phyloP scores from a whole-genome alignment of 768 basidiomycete species.

The Nevesoporus exiguus region DNA sequence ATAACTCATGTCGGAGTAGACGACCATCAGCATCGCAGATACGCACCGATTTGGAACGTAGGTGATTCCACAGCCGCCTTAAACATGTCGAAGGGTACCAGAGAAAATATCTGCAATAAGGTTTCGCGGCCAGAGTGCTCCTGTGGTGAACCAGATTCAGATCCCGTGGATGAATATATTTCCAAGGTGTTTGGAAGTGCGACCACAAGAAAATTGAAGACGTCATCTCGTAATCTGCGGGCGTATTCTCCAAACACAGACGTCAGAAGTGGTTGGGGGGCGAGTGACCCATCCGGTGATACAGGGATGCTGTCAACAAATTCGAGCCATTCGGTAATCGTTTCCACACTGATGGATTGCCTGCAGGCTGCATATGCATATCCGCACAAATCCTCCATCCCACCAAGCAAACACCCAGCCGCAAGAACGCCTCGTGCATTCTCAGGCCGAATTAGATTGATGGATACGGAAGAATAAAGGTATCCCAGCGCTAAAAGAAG shows the following conservation, averaged over 20 bases:
- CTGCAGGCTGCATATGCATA: constrained; percentile 77
- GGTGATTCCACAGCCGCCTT: constrained; percentile 79
- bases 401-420: constrained; percentile 79
- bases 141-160: constrained; percentile 37
- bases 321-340: constrained; percentile 71
- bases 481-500: constrained; percentile 63
- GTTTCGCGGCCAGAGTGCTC: constrained; percentile 56
- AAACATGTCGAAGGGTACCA: constrained; percentile 85
- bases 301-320: constrained; percentile 63
- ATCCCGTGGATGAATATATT: constrained; percentile 41
- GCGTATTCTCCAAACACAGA: constrained; percentile 77
- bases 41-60: constrained; percentile 72
- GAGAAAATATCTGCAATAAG: constrained; percentile 69
- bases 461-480: constrained; percentile 71
- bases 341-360: constrained; percentile 71
- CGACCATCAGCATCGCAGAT: constrained; percentile 10
- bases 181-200: constrained; percentile 68
- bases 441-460: constrained; percentile 64
- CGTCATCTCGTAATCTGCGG: constrained; percentile 69
- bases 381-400: constrained; percentile 80
- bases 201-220: constrained; percentile 74
- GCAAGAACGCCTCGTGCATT: constrained; percentile 86
- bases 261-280: constrained; percentile 45
- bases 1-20: neutral
- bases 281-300: constrained; percentile 43